Evolutionary conservation across 2,329 filamentous ascomycete species (phyloP).

Genomic region (Scedosporium aurantiacum): DNA sequence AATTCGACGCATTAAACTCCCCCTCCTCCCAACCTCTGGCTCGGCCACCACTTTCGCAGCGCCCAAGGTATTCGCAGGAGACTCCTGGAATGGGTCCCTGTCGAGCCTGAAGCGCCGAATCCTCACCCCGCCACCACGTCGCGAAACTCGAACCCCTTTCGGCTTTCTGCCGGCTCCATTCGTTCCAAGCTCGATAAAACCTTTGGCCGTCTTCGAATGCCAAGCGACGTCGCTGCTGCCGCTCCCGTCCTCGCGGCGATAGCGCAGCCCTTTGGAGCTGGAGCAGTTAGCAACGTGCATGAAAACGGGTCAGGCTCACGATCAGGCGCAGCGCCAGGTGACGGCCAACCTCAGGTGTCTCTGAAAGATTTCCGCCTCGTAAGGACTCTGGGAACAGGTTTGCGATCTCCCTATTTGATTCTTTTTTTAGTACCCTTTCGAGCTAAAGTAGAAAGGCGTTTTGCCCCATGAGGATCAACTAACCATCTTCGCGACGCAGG

Average conservation of each 20-base stretch:
- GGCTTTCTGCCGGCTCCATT: neutral
- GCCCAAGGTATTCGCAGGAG: neutral
- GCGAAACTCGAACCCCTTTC: neutral
- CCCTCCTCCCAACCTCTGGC: neutral
- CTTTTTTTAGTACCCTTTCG: neutral
- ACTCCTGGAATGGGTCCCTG: neutral
- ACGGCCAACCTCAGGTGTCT: constrained; percentile 13
- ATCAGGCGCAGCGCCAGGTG: no score
- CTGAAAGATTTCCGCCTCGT: constrained; percentile 59
- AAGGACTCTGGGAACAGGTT: constrained; percentile 67
- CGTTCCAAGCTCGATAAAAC: constrained; percentile 4
- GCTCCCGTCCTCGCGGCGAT: neutral
- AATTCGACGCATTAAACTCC: neutral
- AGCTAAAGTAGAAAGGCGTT: no score
- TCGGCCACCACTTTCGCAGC: neutral
- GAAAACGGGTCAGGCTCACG: neutral
- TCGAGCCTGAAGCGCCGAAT: neutral
- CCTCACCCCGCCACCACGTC: neutral
- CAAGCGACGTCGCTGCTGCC: constrained; percentile 3
- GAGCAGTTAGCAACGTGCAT: neutral
- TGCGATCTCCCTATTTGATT: constrained; percentile 12
- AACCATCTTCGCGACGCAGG: constrained; percentile 29
- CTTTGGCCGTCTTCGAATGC: constrained; percentile 1
- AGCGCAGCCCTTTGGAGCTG: neutral
- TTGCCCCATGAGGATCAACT: neutral